Percentiles rank a stretch among this genome's conserved stretches.
Evolutionary conservation across 495 filamentous ascomycete species (phyloP).

Genomic region (Aspergillus panamensis): DNA sequence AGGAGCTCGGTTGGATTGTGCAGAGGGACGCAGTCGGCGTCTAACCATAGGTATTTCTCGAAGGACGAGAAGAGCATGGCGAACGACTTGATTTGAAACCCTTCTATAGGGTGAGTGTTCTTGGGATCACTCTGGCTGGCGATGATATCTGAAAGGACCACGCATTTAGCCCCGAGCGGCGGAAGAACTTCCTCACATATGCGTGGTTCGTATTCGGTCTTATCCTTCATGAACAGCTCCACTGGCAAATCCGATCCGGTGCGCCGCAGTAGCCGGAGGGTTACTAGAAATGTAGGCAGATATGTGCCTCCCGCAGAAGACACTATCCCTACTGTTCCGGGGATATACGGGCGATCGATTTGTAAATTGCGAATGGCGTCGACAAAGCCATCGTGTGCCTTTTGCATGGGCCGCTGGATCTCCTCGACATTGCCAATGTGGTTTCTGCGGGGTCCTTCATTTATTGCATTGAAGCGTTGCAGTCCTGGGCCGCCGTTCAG

Average conservation of each 20-base stretch:
- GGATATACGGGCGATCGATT: slow-evolving; percentile 21
- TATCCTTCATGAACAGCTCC: slow-evolving; percentile 46
- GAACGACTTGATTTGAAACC: slow-evolving; percentile 50
- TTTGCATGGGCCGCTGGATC: slow-evolving; percentile 22
- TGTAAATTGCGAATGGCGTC: slow-evolving; percentile 20
- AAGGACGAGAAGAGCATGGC: slow-evolving; percentile 52
- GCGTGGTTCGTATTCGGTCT: slow-evolving; percentile 36
- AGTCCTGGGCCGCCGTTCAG: slow-evolving; percentile 12
- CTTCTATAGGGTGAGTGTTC: slow-evolving; percentile 16
- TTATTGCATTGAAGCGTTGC: slow-evolving; percentile 19
- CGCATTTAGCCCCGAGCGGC: slow-evolving; percentile 41
- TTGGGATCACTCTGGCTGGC: neutral
- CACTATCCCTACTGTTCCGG: slow-evolving; percentile 43
- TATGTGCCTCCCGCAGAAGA: slow-evolving; percentile 35
- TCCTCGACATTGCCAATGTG: slow-evolving; percentile 21
- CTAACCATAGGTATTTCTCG: slow-evolving; percentile 50
- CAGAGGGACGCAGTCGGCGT: slow-evolving; percentile 48
- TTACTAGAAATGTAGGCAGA: slow-evolving; percentile 35
- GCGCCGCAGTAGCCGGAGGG: slow-evolving; percentile 45
- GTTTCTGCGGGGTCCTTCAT: slow-evolving; percentile 16
- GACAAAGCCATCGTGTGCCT: slow-evolving; percentile 33
- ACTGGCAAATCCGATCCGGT: slow-evolving; percentile 47
- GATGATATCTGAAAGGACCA: slow-evolving; percentile 33
- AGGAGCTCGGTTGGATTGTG: slow-evolving; percentile 41
- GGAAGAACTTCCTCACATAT: slow-evolving; percentile 46